phyloP scores from a whole-genome alignment of 139 green algal species.

The Edaphochlamys debaryana region DNA sequence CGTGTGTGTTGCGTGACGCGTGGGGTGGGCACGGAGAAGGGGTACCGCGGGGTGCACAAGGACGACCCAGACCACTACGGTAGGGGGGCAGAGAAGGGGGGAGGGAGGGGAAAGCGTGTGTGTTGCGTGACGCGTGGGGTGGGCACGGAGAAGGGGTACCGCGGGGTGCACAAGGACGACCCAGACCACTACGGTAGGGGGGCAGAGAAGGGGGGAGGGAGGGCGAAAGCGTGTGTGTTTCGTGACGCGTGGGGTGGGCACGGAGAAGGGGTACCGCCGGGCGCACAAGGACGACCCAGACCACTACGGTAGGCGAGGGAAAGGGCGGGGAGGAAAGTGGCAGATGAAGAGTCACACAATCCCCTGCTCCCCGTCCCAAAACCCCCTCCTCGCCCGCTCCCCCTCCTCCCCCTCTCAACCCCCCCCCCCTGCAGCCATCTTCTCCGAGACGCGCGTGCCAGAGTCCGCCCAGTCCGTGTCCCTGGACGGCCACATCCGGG shows the following conservation, averaged over 20 bases:
- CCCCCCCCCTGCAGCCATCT: slow-evolving; percentile 32
- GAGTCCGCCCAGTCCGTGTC: slow-evolving; percentile 10
- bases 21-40: neutral
- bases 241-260: neutral
- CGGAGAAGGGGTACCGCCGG: slow-evolving; percentile 1
- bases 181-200: neutral
- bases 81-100: neutral
- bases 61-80: neutral
- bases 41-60: neutral
- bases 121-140: neutral
- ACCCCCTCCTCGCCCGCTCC: neutral
- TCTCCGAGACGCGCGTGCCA: slow-evolving; percentile 20
- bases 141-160: slow-evolving; percentile 11
- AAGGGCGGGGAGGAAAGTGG: neutral
- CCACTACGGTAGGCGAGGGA: neutral
- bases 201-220: neutral
- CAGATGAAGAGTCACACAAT: no score
- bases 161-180: neutral
- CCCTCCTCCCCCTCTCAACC: no score
- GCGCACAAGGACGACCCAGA: neutral
- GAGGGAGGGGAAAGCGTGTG: neutral
- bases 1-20: no score
- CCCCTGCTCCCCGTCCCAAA: no score
- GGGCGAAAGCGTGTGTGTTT: neutral
- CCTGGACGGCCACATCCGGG: slow-evolving; percentile 17